Base-by-base conservation (phyloP, 768 basidiomycete genomes). In the Termitomyces sp. region DNA sequence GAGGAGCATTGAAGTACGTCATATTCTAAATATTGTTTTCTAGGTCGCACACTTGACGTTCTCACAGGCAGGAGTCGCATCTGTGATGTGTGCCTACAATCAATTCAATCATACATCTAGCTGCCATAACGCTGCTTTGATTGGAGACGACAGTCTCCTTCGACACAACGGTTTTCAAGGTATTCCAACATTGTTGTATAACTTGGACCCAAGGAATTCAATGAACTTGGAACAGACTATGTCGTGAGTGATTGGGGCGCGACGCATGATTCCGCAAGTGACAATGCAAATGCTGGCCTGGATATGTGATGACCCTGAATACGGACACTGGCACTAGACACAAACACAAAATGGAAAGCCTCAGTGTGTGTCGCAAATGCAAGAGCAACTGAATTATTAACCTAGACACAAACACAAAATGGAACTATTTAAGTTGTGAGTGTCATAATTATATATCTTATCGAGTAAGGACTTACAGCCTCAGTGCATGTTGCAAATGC, bases 91-190 rank as follows among this genome's bases (percentile, higher is more conserved):
- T 59, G 76, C 76, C 12, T 81, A 77, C 61, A 84, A 85, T 62
- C 75, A 79, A 47, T 67, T 85, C 62, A 86, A 86, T 58, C 73
- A 77, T 3, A 86, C 87, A 1, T 87, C 83, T 13, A 82, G 86
- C 0, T 88, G 87, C 65, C 84, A 88, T 61, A 82, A 87, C 61
- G 73, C 77, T 28, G 75, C 73, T 40, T 70, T 82, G 14, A 67
- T 87, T 43, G 78, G 78, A 14, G 71, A 74, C 4, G 63, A 71
- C 50, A 77, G 77, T 0, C 60, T 77, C n/a, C 63, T 81, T 56
- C 73, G 69, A 43, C 70, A 65, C 51, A 70, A 69, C 55, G 79
- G 79, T 1, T 82, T 81, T 68, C 69, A 76, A 69, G 80, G 80
- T 74, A 50, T 13, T 65, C 47, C 4, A 48, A 48, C 23, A 20